phyloP scores from a whole-genome alignment of 371 early-diverging fungal species.

The Rhizopus delemar region DNA sequence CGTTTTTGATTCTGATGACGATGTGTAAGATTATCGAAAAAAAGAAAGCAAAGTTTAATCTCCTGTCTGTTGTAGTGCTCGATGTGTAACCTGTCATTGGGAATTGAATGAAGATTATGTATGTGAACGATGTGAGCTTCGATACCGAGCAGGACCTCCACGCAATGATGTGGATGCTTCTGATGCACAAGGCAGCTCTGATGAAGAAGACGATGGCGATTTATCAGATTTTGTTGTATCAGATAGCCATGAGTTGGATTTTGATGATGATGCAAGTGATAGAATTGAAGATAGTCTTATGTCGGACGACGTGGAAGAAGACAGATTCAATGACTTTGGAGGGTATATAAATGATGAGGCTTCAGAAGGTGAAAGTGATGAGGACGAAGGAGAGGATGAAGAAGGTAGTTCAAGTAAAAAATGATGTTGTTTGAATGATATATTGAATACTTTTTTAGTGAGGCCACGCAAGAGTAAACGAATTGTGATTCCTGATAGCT shows the following conservation, averaged over 20 bases:
- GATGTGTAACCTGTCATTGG: conserved; percentile 22
- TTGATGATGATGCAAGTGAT: neutral
- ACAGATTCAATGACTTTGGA: neutral
- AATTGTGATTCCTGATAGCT: neutral
- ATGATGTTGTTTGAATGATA: no score
- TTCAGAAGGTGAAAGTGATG: neutral
- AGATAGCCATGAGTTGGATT: neutral
- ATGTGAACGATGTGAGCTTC: conserved; percentile 10
- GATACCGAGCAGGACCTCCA: neutral
- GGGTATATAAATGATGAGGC: conserved; percentile 1
- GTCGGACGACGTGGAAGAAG: neutral
- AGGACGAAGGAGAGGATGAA: conserved; percentile 4
- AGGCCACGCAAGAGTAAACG: no score
- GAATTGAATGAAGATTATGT: conserved; percentile 13
- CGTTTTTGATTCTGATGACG: neutral
- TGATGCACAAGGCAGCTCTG: neutral
- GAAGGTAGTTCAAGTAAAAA: neutral
- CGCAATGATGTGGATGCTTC: neutral
- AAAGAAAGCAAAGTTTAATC: neutral
- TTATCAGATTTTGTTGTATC: conserved; percentile 8
- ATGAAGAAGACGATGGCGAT: conserved; percentile 7
- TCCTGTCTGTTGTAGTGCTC: conserved; percentile 5
- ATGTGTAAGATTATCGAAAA: conserved; percentile 11
- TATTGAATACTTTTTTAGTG: no score
- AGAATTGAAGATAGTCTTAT: neutral